phyloP scores from a whole-genome alignment of 768 basidiomycete species.

The Tulasnella sp. region DNA sequence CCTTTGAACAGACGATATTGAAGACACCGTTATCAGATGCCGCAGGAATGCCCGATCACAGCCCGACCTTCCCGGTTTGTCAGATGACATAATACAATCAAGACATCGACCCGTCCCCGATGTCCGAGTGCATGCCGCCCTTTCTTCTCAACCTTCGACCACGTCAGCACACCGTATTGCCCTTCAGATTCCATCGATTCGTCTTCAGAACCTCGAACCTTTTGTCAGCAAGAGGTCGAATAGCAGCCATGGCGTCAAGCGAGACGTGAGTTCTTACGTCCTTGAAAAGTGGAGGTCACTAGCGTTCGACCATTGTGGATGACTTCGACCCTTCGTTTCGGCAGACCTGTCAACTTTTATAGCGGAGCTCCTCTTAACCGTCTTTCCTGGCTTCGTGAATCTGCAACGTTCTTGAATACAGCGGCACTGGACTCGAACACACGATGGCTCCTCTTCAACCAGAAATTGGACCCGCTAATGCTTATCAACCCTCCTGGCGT shows the following conservation, averaged over 20 bases:
- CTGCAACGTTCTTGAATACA: conserved; percentile 63
- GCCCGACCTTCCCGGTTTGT: neutral
- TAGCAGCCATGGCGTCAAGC: neutral
- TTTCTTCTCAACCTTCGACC: neutral
- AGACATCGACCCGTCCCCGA: neutral
- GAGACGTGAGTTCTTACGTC: neutral
- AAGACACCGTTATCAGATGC: neutral
- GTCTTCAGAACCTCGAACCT: neutral
- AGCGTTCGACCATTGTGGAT: neutral
- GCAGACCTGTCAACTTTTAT: conserved; percentile 39
- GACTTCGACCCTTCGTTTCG: neutral
- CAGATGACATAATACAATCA: neutral
- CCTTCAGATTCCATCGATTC: neutral
- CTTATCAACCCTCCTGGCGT: conserved; percentile 22
- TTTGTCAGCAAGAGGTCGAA: neutral
- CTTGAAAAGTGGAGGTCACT: neutral
- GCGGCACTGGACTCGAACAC: conserved; percentile 48
- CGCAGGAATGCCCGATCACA: neutral
- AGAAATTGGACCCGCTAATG: conserved; percentile 56
- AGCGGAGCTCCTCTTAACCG: conserved; percentile 66
- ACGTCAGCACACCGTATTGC: neutral
- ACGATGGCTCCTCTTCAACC: conserved; percentile 63
- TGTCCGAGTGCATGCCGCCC: neutral
- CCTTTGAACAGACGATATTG: neutral
- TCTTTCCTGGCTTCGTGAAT: conserved; percentile 68